Conservation (phyloP, 2,329 filamentous ascomycete species). For the Diaporthe ampelina region DNA sequence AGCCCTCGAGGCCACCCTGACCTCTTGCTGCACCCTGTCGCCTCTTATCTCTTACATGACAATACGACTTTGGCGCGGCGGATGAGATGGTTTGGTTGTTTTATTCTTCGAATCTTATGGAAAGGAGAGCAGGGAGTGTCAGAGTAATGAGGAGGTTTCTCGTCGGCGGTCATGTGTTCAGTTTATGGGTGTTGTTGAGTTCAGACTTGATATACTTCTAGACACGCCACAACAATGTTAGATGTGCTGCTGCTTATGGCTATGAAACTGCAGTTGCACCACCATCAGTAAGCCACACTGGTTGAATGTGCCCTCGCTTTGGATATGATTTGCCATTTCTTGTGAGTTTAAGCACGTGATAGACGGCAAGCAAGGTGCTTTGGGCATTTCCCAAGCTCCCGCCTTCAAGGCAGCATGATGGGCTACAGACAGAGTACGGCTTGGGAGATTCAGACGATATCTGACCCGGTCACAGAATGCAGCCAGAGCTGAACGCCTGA, state of each 20-base stretch:
- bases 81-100: slow-evolving; percentile 34
- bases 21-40: not conserved
- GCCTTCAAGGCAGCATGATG: not conserved
- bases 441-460: not conserved
- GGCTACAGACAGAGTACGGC: slow-evolving; percentile 1
- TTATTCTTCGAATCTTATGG: slow-evolving; percentile 39
- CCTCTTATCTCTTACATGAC: slow-evolving; percentile 25
- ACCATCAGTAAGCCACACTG: not conserved
- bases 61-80: slow-evolving; percentile 29
- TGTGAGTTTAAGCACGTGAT: not conserved
- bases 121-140: slow-evolving; percentile 34
- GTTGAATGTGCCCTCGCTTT: not conserved
- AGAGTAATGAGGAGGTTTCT: slow-evolving; percentile 35
- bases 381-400: not conserved
- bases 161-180: slow-evolving; percentile 36
- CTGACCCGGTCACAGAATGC: not conserved
- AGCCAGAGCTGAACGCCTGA: no score
- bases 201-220: slow-evolving; percentile 38
- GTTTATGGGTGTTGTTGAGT: slow-evolving; percentile 20
- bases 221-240: slow-evolving; percentile 39
- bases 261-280: not conserved
- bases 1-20: slow-evolving; percentile 1
- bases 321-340: not conserved
- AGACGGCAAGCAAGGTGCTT: not conserved
- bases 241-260: slow-evolving; percentile 36